Percentiles rank a stretch among this genome's conserved stretches.
Conservation (phyloP, 2,329 filamentous ascomycete genomes). For the Coccinonectria pachysandricola region DNA sequence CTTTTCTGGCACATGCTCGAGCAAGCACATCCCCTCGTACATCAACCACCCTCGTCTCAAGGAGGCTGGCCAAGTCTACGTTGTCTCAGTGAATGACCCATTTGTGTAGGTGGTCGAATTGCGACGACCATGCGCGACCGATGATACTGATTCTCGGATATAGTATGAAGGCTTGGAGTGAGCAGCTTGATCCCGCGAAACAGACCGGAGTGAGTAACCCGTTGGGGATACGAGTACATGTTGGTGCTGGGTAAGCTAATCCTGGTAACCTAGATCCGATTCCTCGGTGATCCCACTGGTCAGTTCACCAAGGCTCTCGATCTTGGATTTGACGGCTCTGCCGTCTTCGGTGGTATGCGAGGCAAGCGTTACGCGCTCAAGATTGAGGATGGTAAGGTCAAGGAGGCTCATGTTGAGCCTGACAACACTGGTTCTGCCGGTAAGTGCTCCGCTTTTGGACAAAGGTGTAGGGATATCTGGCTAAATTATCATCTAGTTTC, state of each 20-base stretch:
- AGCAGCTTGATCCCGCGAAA: conserved; percentile 63
- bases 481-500: conserved; percentile 9
- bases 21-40: conserved; percentile 73
- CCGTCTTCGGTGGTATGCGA: conserved; percentile 72
- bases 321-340: conserved; percentile 61
- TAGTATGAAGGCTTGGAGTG: conserved; percentile 85
- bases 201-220: conserved; percentile 59
- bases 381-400: conserved; percentile 76
- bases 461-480: not conserved
- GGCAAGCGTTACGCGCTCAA: conserved; percentile 84
- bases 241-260: not conserved
- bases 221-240: no score
- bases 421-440: conserved; percentile 77
- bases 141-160: conserved; percentile 6
- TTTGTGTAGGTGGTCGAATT: conserved; percentile 62
- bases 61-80: conserved; percentile 74
- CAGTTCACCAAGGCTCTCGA: conserved; percentile 77
- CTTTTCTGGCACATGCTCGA: conserved; percentile 51
- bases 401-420: conserved; percentile 71
- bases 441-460: conserved; percentile 29
- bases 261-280: conserved; percentile 57
- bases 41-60: conserved; percentile 70
- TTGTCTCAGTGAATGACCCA: conserved; percentile 86
- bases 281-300: conserved; percentile 72
- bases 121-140: not conserved